A percentile compares a stretch with the other conserved stretches of the same genome.
These are phyloP conservation scores for Saccharomycopsis fodiens DNA, from an alignment of 805 yeast genomes.

Conservation along the genomic window DNA sequence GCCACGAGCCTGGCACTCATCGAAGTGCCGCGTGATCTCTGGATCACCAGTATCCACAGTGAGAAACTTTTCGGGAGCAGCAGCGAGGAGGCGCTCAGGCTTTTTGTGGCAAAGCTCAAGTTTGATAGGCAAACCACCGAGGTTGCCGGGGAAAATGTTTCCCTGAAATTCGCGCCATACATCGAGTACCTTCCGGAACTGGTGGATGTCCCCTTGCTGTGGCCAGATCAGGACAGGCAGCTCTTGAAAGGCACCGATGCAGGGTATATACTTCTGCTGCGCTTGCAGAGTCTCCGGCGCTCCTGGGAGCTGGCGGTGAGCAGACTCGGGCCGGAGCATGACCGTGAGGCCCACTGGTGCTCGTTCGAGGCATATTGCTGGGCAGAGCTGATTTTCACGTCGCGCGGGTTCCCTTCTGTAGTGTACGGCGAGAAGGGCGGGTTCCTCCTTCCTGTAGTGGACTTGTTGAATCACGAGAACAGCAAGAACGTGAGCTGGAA, in stretches of 20 bases:
- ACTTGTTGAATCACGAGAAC: constrained; percentile 68
- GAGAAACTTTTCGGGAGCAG: constrained; percentile 24
- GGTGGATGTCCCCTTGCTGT: constrained; percentile 59
- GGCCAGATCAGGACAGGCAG: constrained; percentile 46
- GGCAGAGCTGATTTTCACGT: constrained; percentile 62
- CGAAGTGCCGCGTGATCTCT: constrained; percentile 31
- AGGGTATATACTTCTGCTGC: constrained; percentile 43
- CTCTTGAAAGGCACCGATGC: constrained; percentile 64
- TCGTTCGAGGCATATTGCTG: constrained; percentile 65
- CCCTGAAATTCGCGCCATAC: constrained; percentile 33
- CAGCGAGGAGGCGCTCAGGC: constrained; percentile 25
- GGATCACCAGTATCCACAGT: constrained; percentile 33
- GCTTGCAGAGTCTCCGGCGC: constrained; percentile 37
- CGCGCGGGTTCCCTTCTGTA: constrained; percentile 76
- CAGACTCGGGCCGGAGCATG: constrained; percentile 21
- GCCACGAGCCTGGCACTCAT: constrained; percentile 26
- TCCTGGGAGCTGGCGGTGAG: constrained; percentile 45
- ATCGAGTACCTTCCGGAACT: constrained; percentile 41
- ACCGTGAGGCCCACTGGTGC: constrained; percentile 40
- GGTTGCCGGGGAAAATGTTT: constrained; percentile 22
- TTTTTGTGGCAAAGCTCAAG: constrained; percentile 36
- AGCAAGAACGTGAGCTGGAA: constrained; percentile 59
- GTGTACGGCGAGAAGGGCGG: constrained; percentile 46
- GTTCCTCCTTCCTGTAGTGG: constrained; percentile 72
- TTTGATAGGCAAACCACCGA: constrained; percentile 27